phyloP scores from a whole-genome alignment of 2,329 filamentous ascomycete species.

The Colletotrichum filicis region DNA sequence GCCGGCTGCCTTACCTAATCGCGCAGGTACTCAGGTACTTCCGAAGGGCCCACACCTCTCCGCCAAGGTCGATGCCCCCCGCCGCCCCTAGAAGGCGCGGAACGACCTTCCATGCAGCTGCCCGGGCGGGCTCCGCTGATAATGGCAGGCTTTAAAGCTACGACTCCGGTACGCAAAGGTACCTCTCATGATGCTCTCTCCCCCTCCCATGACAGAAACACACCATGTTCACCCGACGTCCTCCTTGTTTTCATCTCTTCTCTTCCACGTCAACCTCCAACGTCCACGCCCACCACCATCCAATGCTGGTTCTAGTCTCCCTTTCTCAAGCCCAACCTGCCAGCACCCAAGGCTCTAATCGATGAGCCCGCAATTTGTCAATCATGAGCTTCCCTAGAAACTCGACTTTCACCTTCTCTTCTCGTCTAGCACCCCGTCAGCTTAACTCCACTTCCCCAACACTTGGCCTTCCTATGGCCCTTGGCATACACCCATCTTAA shows the following conservation, averaged over 20 bases:
- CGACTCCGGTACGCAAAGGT: conserved; percentile 7
- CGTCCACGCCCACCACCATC: not conserved
- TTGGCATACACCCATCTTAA: conserved; percentile 24
- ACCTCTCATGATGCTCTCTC: not conserved
- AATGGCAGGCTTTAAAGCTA: not conserved
- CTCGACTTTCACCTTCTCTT: conserved; percentile 31
- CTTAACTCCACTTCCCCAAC: conserved; percentile 33
- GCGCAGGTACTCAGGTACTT: not conserved
- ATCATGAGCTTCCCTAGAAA: not conserved
- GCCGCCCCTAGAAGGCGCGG: conserved; percentile 29
- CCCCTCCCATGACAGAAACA: not conserved
- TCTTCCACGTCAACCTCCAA: not conserved
- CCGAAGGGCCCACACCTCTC: not conserved
- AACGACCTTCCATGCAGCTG: conserved; percentile 33
- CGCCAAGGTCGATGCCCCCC: conserved; percentile 24
- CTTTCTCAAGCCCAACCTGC: not conserved
- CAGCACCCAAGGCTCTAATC: conserved; percentile 15
- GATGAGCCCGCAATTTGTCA: conserved; percentile 14
- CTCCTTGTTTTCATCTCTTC: not conserved
- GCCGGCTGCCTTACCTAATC: not conserved
- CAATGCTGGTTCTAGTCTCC: not conserved
- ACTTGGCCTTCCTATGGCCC: conserved; percentile 32
- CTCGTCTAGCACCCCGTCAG: conserved; percentile 25
- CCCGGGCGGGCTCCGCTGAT: conserved; percentile 30
- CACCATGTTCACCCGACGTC: conserved; percentile 6